phyloP scores from a whole-genome alignment of 768 basidiomycete genomes.

The Stropharia rugosoannulata region DNA sequence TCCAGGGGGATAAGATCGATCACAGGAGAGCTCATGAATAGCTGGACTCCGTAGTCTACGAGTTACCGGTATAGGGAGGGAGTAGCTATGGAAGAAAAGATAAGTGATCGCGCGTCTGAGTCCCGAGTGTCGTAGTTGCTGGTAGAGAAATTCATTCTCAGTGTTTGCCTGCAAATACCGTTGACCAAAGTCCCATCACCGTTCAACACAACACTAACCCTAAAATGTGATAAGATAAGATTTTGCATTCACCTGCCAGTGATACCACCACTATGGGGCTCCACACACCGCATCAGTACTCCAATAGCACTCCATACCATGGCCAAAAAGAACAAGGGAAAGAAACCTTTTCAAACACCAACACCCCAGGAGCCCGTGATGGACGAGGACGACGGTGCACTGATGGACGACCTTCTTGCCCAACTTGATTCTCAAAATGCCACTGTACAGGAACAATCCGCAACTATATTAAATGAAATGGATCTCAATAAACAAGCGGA shows the following conservation, averaged over 20 bases:
- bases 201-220: background rate
- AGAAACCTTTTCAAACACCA: conserved; percentile 36
- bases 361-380: conserved; percentile 26
- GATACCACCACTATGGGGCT: background rate
- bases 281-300: background rate
- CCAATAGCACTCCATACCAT: conserved; percentile 24
- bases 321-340: conserved; percentile 60
- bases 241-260: background rate
- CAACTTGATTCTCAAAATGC: conserved; percentile 70
- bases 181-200: no score
- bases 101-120: background rate
- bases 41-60: background rate
- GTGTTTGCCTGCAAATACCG: no score
- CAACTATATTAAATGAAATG: conserved; percentile 48
- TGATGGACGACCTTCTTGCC: conserved; percentile 75
- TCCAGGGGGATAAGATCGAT: conserved; percentile 35
- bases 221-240: conserved; percentile 13
- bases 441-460: conserved; percentile 48
- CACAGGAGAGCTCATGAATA: conserved; percentile 15
- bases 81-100: background rate
- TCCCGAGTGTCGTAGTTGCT: no score
- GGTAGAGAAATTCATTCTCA: no score
- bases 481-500: conserved; percentile 34
- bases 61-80: background rate
- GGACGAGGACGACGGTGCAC: conserved; percentile 47